Evolutionary conservation across 139 green algal genomes (phyloP), one percentile per base, ranked within the genome.

Genomic region (Yamagishiella unicocca): DNA sequence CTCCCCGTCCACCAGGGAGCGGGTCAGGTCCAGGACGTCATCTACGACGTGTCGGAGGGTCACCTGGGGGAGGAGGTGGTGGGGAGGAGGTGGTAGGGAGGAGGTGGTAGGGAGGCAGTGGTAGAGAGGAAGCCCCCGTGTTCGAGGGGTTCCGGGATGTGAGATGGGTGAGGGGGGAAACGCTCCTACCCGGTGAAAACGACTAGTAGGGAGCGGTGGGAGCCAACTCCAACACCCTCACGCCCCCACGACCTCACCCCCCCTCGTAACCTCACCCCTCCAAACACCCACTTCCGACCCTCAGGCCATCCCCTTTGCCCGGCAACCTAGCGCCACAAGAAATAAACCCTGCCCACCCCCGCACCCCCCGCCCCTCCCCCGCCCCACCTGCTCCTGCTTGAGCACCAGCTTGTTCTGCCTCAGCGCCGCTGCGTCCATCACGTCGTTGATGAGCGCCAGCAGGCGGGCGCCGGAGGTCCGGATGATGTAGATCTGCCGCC

Each of bases 391-490:
- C 85, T 90, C 90, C 81, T 91, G 88, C 76, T 90, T 90, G 66
- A 93, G 85, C 88, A 93, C 88, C 67, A 93, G 90, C 46, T 90
- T 87, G 82, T 92, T 90, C 72, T 94, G 88, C 12, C 90, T 54
- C 50, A 93, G 84, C 38, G 90, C 87, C 42, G 90, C 90, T 0
- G 90, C 90, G 46, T 93, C 90, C 90, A 93, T 93, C 0, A 93
- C 90, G 55, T 93, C 90, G 53, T 93, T 93, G 81, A 93, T 92
- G 27, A 93, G 85, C 37, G 90, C 90, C 80, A 93, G 81, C 84
- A 93, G 80, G 1, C 90, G 90, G 24, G 90, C 90, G 55, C 90
- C 90, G 40, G 64, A 86, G 45, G 90, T 93, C 38, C 90, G 87
- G 66, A 93, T 86, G 58, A 93, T 90, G 90, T 90, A 93, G 58